Evolutionary conservation across 1,139 yeast genomes (phyloP).

Genomic region (Magnusiomyces tetraspermus): DNA sequence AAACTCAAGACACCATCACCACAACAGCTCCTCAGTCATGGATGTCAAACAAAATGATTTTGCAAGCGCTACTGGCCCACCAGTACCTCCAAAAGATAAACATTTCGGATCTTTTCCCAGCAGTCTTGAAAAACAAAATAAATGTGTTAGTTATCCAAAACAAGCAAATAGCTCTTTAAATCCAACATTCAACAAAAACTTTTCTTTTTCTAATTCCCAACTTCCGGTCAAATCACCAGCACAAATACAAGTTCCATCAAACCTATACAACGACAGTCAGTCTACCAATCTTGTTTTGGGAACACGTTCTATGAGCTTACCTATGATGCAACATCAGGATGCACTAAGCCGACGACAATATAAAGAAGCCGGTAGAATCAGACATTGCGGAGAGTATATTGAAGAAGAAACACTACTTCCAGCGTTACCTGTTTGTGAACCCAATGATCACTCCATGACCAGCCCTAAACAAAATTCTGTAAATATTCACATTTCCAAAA

Average conservation of each 20-base stretch:
- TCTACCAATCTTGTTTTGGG: neutral
- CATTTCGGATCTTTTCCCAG: no score
- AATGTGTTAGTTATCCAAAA: no score
- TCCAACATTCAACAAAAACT: no score
- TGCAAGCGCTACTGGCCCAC: no score
- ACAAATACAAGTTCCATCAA: neutral
- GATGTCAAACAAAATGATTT: neutral
- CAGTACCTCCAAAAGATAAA: no score
- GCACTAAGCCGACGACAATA: neutral
- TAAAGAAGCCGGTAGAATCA: neutral
- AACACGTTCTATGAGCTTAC: neutral
- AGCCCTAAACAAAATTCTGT: neutral
- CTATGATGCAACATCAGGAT: neutral
- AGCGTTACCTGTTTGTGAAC: neutral
- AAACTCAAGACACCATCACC: neutral
- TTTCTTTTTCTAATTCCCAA: neutral
- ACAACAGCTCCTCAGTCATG: neutral
- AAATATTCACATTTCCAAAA: no score
- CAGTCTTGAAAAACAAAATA: no score
- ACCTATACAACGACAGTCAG: neutral
- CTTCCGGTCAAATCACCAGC: neutral
- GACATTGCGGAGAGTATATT: neutral
- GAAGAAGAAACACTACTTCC: constrained; percentile 5
- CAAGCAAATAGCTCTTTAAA: no score
- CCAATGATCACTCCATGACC: neutral